A percentile compares a stretch with the other conserved stretches of the same genome.
Evolutionary conservation across 768 basidiomycete genomes (phyloP).

Genomic region (Suillus americanus): DNA sequence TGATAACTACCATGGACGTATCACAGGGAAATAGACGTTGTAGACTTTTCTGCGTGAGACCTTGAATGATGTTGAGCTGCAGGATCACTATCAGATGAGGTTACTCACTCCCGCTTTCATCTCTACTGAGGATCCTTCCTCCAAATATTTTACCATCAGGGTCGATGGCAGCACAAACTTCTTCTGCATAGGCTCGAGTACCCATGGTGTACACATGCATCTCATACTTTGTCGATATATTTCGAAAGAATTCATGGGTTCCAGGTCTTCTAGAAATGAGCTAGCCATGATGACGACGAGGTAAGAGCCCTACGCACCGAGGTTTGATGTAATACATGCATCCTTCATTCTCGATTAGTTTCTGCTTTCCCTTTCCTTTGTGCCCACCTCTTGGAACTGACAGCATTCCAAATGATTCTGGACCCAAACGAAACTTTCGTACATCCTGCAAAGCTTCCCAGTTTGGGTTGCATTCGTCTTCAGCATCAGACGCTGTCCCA

Average conservation of each 20-base stretch:
- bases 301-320: conserved; percentile 52
- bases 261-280: conserved; percentile 58
- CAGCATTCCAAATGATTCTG: conserved; percentile 64
- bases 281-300: conserved; percentile 5
- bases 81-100: conserved; percentile 1
- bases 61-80: conserved; percentile 38
- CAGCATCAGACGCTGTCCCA: conserved; percentile 37
- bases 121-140: conserved; percentile 84
- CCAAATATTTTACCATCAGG: conserved; percentile 84
- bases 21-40: conserved; percentile 94
- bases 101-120: conserved; percentile 92
- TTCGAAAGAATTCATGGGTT: conserved; percentile 73
- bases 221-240: conserved; percentile 80
- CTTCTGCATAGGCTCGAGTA: conserved; percentile 93
- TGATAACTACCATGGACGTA: conserved; percentile 98
- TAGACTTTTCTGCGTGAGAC: conserved; percentile 88
- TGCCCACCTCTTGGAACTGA: conserved; percentile 36
- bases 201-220: conserved; percentile 99
- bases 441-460: conserved; percentile 91
- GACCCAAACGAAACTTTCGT: conserved; percentile 81
- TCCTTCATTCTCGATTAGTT: conserved; percentile 69
- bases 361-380: conserved; percentile 58
- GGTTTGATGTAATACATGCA: conserved; percentile 99
- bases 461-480: conserved; percentile 84
- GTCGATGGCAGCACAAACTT: conserved; percentile 94